phyloP scores from a whole-genome alignment of 352 stramenopile species.

The Phytophthora cryptogea region DNA sequence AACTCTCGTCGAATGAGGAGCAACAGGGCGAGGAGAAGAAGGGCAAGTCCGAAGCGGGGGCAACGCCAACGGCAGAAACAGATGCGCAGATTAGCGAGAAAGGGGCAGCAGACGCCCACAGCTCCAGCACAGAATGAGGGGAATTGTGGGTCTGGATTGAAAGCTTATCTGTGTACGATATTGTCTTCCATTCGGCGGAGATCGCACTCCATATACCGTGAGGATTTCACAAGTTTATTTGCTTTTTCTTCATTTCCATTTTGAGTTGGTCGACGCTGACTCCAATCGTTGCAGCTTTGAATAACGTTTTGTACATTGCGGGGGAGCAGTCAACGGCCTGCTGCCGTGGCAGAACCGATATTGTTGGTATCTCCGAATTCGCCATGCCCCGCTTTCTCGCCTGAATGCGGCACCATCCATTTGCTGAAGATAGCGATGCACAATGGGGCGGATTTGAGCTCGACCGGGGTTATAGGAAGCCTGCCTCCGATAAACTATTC shows the following conservation, averaged over 20 bases:
- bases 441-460: slow-evolving; percentile 1
- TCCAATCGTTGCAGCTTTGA: slow-evolving; percentile 32
- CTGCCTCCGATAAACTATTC: slow-evolving; percentile 87
- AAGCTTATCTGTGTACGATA: slow-evolving; percentile 31
- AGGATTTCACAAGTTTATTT: slow-evolving; percentile 36
- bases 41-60: slow-evolving; percentile 24
- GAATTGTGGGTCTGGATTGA: slow-evolving; percentile 4
- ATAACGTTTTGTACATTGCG: slow-evolving; percentile 38
- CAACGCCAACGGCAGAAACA: slow-evolving; percentile 11
- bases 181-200: neutral
- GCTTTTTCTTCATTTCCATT: slow-evolving; percentile 27
- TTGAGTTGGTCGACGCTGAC: slow-evolving; percentile 17
- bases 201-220: neutral
- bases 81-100: slow-evolving; percentile 15
- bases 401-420: neutral
- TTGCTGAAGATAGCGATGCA: neutral
- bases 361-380: slow-evolving; percentile 11
- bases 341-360: slow-evolving; percentile 17
- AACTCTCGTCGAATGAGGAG: slow-evolving; percentile 29
- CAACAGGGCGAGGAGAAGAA: slow-evolving; percentile 35
- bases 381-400: slow-evolving; percentile 1
- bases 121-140: slow-evolving; percentile 16
- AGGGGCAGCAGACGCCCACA: slow-evolving; percentile 5
- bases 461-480: slow-evolving; percentile 61
- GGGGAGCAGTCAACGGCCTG: slow-evolving; percentile 7